Evolutionary conservation across 805 yeast species (phyloP), one percentile per base, ranked within the genome.

Genomic region (Candida oleophila): DNA sequence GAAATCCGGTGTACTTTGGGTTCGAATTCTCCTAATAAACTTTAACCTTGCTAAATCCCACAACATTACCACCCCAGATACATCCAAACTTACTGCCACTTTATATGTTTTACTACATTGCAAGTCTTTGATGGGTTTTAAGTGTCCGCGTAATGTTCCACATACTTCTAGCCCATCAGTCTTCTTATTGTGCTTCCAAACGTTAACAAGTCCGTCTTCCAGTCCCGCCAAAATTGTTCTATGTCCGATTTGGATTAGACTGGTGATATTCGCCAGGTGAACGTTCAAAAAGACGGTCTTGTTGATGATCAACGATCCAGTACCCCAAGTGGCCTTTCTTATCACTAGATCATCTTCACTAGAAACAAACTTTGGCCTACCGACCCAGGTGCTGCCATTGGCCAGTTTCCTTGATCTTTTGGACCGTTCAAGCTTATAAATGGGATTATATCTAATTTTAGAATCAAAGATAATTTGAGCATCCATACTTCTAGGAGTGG

Each of bases 21-120:
- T 48, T 2, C 33, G 57, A 4, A 71, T 50, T 41, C 57, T 57
- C 46, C 87, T 63, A 2, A 86, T 74, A 38, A 76, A 72, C 43
- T 74, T 74, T 43, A 69, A 71, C 25, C 82, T 59, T 1, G 81
- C 73, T 35, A 81, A 53, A 55, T 88, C 89, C 92, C 96, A 88
- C 3, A 82, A 51, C 16, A 74, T 73, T 2, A 82, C 78, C 2
- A 61, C 60, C 0, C 95, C 92, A 7, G 60, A 66, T 0, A 45
- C 54, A 57, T 85, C 89, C 20, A 80, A 60, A 49, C 85, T 77
- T 11, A 84, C 49, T 8, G 85, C 68, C 2, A 76, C 60, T 44
- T 83, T 81, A 56, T 73, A 84, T 37, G 80, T 76, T 5, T 73
- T 65, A 21, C 83, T 76, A 28, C 73, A 70, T 34, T 68, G 65